A percentile compares a stretch with the other conserved stretches of the same genome.
Conservation (phyloP, 1,284 basidiomycete genomes). For the Sutorius eximius region DNA sequence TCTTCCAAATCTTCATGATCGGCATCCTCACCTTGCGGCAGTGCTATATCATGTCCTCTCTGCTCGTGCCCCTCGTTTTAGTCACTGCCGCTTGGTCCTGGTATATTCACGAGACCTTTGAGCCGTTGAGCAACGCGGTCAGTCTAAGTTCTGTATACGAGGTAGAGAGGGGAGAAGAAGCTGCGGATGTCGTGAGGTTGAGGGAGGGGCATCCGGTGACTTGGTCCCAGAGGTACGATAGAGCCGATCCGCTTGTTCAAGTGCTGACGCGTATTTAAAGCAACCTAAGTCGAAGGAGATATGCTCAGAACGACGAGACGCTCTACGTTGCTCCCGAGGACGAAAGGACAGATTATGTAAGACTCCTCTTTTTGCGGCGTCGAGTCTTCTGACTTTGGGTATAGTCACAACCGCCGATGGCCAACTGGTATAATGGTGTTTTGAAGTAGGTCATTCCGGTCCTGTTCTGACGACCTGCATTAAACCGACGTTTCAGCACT, state of each 20-base stretch:
- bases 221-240: conserved; percentile 74
- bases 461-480: background rate
- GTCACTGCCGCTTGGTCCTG: conserved; percentile 82
- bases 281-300: conserved; percentile 79
- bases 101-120: conserved; percentile 70
- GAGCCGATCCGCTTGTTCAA: background rate
- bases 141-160: conserved; percentile 85
- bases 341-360: conserved; percentile 84
- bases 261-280: conserved; percentile 40
- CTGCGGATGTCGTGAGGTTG: conserved; percentile 71
- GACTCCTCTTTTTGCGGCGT: conserved; percentile 22
- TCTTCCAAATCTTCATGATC: conserved; percentile 91
- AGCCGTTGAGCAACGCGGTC: conserved; percentile 80
- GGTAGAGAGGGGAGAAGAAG: conserved; percentile 82
- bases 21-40: conserved; percentile 88
- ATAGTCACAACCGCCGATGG: conserved; percentile 92
- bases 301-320: conserved; percentile 91
- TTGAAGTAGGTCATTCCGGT: conserved; percentile 65
- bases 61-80: conserved; percentile 77
- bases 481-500: conserved; percentile 50
- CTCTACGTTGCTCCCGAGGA: conserved; percentile 92
- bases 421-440: conserved; percentile 87
- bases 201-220: conserved; percentile 80
- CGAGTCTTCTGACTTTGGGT: conserved; percentile 9
- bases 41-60: conserved; percentile 72